phyloP scores from a whole-genome alignment of 140 eudicot genomes.

The Senecio squalidus region DNA sequence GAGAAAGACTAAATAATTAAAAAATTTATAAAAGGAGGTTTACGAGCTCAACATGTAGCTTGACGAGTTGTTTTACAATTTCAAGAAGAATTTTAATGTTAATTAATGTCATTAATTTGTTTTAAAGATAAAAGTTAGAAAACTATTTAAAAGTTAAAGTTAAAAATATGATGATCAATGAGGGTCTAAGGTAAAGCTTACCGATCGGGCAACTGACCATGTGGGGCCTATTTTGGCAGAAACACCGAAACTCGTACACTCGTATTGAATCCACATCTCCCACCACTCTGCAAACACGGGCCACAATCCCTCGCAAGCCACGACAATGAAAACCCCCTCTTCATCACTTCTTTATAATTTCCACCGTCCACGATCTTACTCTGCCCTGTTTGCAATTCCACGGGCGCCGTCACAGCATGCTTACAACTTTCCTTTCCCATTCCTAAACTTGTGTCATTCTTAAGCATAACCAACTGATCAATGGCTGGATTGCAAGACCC shows the following conservation, averaged over 20 bases:
- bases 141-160: too few species aligned
- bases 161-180: too few species aligned
- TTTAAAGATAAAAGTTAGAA: too few species aligned
- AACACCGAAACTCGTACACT: constrained; percentile 20
- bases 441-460: constrained; percentile 9
- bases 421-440: constrained; percentile 15
- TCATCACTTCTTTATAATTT: constrained; percentile 24
- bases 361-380: not conserved
- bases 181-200: constrained; percentile 12
- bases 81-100: too few species aligned
- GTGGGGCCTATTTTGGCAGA: constrained; percentile 39
- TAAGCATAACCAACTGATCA: constrained; percentile 23
- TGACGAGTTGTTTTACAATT: too few species aligned
- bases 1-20: too few species aligned
- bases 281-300: constrained; percentile 31
- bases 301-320: constrained; percentile 41
- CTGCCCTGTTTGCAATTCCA: too few species aligned
- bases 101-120: too few species aligned
- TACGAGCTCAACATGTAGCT: too few species aligned
- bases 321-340: constrained; percentile 33
- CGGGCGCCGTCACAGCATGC: constrained; percentile 17
- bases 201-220: constrained; percentile 11
- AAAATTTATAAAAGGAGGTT: too few species aligned
- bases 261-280: constrained; percentile 39
- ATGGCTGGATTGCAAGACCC: constrained; percentile 3